These are phyloP conservation scores for Yamadazyma jaroonii DNA, from an alignment of 1,139 yeast genomes.

Conservation along the genomic window DNA sequence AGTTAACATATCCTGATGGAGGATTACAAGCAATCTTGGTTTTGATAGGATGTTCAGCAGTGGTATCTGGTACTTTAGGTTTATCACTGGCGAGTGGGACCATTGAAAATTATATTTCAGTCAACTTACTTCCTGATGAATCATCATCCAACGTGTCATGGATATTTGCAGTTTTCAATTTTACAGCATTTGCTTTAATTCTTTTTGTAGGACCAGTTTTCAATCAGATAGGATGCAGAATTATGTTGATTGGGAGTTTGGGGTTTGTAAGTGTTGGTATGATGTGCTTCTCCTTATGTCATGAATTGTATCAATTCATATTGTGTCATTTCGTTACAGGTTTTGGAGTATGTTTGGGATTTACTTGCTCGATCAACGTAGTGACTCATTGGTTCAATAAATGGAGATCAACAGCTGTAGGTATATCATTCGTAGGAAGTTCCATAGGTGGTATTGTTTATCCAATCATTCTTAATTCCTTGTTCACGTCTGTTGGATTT, in stretches of 20 bases:
- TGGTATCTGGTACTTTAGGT: constrained; percentile 24
- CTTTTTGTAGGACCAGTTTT: constrained; percentile 28
- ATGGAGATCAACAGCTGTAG: constrained; percentile 24
- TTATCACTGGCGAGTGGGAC: constrained; percentile 28
- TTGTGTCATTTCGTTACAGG: constrained; percentile 23
- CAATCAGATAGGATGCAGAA: constrained; percentile 21
- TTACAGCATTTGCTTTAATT: constrained; percentile 23
- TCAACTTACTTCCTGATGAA: constrained; percentile 16
- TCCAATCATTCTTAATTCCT: constrained; percentile 22
- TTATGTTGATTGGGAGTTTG: constrained; percentile 18
- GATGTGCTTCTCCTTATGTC: constrained; percentile 22
- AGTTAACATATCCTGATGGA: constrained; percentile 23
- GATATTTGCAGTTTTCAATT: constrained; percentile 28
- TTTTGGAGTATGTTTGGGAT: constrained; percentile 24
- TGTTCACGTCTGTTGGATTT: constrained; percentile 25
- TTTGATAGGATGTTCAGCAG: constrained; percentile 24
- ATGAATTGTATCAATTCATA: constrained; percentile 24
- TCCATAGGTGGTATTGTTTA: constrained; percentile 28
- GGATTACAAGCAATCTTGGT: constrained; percentile 19
- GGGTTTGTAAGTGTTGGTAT: constrained; percentile 20
- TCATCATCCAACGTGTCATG: constrained; percentile 24
- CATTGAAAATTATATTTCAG: constrained; percentile 21
- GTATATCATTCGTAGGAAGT: constrained; percentile 26
- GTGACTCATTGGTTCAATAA: constrained; percentile 23
- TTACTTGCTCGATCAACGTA: constrained; percentile 23